Conservation (phyloP, 164 flowering plant genomes). For the Berberis thunbergii region DNA sequence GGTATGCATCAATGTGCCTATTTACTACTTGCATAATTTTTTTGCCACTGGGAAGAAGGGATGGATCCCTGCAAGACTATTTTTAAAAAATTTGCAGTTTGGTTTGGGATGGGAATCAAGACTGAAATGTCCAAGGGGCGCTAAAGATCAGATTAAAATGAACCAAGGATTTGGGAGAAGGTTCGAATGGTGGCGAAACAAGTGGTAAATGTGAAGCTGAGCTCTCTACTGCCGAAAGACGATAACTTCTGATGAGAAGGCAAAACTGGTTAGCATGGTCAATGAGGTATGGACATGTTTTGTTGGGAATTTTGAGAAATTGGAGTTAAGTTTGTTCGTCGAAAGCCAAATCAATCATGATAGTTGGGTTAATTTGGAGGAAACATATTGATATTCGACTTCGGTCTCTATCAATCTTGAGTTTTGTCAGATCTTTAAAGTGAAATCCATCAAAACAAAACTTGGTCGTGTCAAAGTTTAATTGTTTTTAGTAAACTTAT, state of each 20-base stretch:
- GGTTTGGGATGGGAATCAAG: slow-evolving; percentile 28
- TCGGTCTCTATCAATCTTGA: slow-evolving; percentile 1
- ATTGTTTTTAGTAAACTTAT: neutral
- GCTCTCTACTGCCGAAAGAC: slow-evolving; percentile 70
- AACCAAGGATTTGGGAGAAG: slow-evolving; percentile 25
- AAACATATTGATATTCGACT: neutral
- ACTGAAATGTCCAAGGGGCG: slow-evolving; percentile 23
- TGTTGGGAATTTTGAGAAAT: neutral
- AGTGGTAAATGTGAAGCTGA: slow-evolving; percentile 39
- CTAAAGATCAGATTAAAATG: slow-evolving; percentile 24
- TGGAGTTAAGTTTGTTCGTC: neutral
- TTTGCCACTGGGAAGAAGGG: too few relatives aligned
- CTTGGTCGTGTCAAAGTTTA: neutral
- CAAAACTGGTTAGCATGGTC: slow-evolving; percentile 83
- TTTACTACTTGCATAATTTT: too few relatives aligned
- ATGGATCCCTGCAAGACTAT: too few relatives aligned
- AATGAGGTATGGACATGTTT: slow-evolving; percentile 52
- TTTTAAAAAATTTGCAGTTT: too few relatives aligned
- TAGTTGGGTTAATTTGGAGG: neutral
- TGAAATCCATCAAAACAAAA: slow-evolving; percentile 4
- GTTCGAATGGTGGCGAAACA: slow-evolving; percentile 28
- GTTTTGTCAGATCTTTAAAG: slow-evolving; percentile 4
- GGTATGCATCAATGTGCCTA: too few relatives aligned
- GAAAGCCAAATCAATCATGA: slow-evolving; percentile 6
- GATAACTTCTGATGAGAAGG: slow-evolving; percentile 97